Evolutionary conservation across 768 basidiomycete species (phyloP).

Genomic region (Leccinum rimulosum): DNA sequence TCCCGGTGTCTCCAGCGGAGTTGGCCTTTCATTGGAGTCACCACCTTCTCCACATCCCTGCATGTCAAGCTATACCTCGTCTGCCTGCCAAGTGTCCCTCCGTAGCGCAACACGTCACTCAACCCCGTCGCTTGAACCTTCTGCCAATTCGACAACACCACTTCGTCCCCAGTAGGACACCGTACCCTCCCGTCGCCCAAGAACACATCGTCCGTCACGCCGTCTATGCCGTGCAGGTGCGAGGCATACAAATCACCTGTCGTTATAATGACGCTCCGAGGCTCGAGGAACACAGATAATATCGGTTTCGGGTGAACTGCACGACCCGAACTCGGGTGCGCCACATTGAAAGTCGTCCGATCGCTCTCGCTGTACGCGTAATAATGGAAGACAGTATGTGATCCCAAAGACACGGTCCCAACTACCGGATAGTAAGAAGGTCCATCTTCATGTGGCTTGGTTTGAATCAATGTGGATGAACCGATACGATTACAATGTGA

Average conservation of each 20-base stretch:
- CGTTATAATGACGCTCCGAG: slow-evolving; percentile 82
- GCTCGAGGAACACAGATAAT: slow-evolving; percentile 76
- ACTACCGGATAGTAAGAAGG: slow-evolving; percentile 86
- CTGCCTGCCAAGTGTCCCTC: slow-evolving; percentile 54
- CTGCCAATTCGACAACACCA: slow-evolving; percentile 56
- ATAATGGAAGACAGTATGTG: slow-evolving; percentile 82
- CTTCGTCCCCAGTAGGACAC: slow-evolving; percentile 28
- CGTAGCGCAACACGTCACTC: slow-evolving; percentile 40
- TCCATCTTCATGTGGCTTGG: slow-evolving; percentile 90
- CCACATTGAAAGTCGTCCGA: slow-evolving; percentile 15
- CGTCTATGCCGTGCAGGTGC: slow-evolving; percentile 82
- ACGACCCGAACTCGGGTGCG: slow-evolving; percentile 39
- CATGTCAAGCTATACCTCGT: slow-evolving; percentile 83
- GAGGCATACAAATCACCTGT: slow-evolving; percentile 62
- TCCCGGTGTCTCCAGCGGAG: not conserved
- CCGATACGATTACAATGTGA: slow-evolving; percentile 8
- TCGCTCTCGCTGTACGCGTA: slow-evolving; percentile 52
- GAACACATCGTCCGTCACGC: slow-evolving; percentile 46
- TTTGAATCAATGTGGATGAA: slow-evolving; percentile 4
- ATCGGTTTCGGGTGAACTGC: slow-evolving; percentile 64
- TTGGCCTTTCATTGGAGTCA: not conserved
- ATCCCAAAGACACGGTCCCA: slow-evolving; percentile 85
- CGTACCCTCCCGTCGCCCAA: slow-evolving; percentile 25
- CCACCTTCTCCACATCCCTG: slow-evolving; percentile 71
- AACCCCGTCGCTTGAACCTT: slow-evolving; percentile 43